Base-by-base conservation (phyloP, 352 stramenopile genomes). In the Pythium sp. region DNA sequence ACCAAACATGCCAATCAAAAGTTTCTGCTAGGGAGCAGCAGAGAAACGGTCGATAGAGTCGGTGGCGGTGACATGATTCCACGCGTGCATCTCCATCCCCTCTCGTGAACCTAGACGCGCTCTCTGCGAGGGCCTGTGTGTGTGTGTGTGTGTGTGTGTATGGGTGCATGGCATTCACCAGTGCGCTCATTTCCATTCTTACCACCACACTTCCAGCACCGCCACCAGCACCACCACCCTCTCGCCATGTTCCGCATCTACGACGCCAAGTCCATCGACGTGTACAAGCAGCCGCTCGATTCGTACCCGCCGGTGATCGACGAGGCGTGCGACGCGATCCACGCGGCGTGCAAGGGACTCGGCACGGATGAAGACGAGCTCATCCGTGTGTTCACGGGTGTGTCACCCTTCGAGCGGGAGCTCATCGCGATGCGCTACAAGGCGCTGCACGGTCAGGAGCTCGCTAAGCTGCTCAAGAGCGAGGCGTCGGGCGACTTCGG, bases 341-440 rank as follows among this genome's bases (percentile, higher is more conserved):
- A 80, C 55, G 67, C 82, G 53, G 86, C 84, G 24, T 91, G 81
- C 63, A 83, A 90, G 64, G 86, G 81, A 26, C 65, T 92, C 26
- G 86, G 86, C 30, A 89, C 88, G 41, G 79, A 94, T 69, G 86
- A 93, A 58, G 73, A 77, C 56, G 74, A 76, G 60, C 74, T 94
- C 22, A 86, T 86, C 67, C 46, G 76, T 32, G 72, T 75, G 63
- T 70, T 94, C 47, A 78, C 72, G 64, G 58, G 72, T 9, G 63
- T 88, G 56, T 81, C 77, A 6, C 67, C 81, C 28, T 75, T 72
- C 32, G 80, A 91, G 43, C 81, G 84, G 59, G 75, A 81, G 49
- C 74, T 93, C 57, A 72, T 91, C 24, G 79, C 84, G 32, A 78
- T 78, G 64, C 83, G 82, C 59, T 94, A 92, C 78, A 84, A 90